These are phyloP conservation scores for Panaeolus papilionaceus DNA, from an alignment of 768 basidiomycete genomes.

Conservation along the genomic window DNA sequence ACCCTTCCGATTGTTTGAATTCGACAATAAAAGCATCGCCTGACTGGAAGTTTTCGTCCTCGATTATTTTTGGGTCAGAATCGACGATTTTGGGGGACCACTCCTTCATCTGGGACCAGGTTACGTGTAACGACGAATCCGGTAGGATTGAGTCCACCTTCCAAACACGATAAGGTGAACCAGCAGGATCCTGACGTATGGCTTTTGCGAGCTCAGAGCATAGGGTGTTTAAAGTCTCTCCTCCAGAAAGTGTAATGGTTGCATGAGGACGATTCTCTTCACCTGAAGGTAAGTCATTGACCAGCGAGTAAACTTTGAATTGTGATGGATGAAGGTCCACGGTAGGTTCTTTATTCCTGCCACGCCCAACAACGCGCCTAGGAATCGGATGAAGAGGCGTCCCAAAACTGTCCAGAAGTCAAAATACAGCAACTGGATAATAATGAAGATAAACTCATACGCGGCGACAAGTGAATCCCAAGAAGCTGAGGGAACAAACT, in stretches of 20 bases:
- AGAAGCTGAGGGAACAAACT: conserved; percentile 73
- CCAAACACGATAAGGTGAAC: conserved; percentile 67
- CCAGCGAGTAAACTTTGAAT: conserved; percentile 61
- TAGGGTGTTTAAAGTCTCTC: conserved; percentile 53
- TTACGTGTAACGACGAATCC: conserved; percentile 41
- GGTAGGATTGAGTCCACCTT: conserved; percentile 50
- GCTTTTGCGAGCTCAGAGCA: conserved; percentile 46
- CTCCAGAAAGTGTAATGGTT: conserved; percentile 55
- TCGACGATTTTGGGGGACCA: conserved; percentile 49
- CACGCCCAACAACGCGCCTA: conserved; percentile 70
- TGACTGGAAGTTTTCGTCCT: conserved; percentile 60
- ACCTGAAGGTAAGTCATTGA: conserved; percentile 33
- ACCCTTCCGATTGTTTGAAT: conserved; percentile 60
- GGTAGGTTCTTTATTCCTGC: conserved; percentile 51
- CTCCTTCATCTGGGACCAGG: conserved; percentile 37
- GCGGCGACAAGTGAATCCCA: conserved; percentile 75
- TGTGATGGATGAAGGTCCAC: conserved; percentile 79
- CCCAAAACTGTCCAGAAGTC: conserved; percentile 68
- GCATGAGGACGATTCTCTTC: conserved; percentile 34
- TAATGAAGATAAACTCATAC: conserved; percentile 50
- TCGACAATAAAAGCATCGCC: conserved; percentile 85
- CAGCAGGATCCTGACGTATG: conserved; percentile 37
- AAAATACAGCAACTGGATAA: conserved; percentile 7
- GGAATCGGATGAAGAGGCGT: conserved; percentile 58
- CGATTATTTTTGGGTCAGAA: conserved; percentile 55